Conservation (phyloP, 2,329 filamentous ascomycete genomes). For the Ambrosiella xylebori region DNA sequence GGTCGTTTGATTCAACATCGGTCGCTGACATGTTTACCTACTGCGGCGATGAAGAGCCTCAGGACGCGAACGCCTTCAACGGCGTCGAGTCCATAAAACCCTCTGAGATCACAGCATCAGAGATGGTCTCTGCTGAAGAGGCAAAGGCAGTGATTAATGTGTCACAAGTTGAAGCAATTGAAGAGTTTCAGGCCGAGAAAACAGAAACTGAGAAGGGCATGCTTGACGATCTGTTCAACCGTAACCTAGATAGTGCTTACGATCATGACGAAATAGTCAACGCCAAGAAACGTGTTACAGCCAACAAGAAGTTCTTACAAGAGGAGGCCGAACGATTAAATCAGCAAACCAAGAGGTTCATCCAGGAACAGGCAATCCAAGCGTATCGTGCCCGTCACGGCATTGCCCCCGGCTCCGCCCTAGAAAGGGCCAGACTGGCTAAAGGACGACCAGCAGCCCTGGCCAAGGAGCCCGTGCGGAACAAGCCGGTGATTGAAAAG, state of each 20-base stretch:
- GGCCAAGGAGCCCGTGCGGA: slow-evolving; percentile 25
- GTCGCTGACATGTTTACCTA: slow-evolving; percentile 77
- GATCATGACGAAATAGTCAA: slow-evolving; percentile 87
- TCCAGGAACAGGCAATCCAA: slow-evolving; percentile 36
- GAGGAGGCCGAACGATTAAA: slow-evolving; percentile 32
- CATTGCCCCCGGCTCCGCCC: slow-evolving; percentile 54
- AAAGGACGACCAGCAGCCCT: neutral
- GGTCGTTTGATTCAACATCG: slow-evolving; percentile 78
- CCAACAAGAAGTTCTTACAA: slow-evolving; percentile 63
- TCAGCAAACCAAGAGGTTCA: slow-evolving; percentile 12
- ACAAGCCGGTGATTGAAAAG: slow-evolving; percentile 20
- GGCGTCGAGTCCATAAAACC: slow-evolving; percentile 42
- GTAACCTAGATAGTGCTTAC: slow-evolving; percentile 75
- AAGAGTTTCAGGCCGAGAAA: slow-evolving; percentile 37
- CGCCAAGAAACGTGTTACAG: slow-evolving; percentile 51
- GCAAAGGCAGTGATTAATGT: slow-evolving; percentile 7
- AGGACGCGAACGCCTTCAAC: slow-evolving; percentile 63
- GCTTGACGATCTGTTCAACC: slow-evolving; percentile 76
- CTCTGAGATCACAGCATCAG: neutral
- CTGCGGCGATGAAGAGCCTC: slow-evolving; percentile 53
- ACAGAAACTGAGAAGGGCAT: slow-evolving; percentile 50
- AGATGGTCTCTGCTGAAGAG: slow-evolving; percentile 7
- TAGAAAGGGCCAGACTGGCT: slow-evolving; percentile 47
- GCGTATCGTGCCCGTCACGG: slow-evolving; percentile 35
- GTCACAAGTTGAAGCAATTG: slow-evolving; percentile 38